Evolutionary conservation across 2,329 filamentous ascomycete genomes (phyloP), one percentile per base, ranked within the genome.

Genomic region (Lasiodiplodia theobromae): DNA sequence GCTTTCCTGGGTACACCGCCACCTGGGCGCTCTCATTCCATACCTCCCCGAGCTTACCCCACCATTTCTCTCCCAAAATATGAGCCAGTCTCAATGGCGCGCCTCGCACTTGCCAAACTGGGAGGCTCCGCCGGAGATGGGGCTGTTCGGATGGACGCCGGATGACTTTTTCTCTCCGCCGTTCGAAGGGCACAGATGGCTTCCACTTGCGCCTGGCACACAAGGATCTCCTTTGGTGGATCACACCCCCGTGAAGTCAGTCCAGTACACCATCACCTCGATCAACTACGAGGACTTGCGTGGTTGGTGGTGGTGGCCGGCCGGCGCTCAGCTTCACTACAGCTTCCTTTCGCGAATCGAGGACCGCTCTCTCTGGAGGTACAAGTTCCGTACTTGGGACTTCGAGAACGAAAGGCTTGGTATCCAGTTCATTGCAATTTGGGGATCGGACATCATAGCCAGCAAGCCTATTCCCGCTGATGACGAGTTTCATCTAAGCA

Each of bases 1-100:
- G 11, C 82, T 87, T 28, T 81, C 82, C 58, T 83, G 84, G 77
- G 78, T 88, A 18, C 87, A 88, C 71, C 84, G 82, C 72, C 86
- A 86, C 67, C 78, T 85, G 10, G 85, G 84, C 4, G 82, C 83
- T 14, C 80, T 86, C 25, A 78, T 84, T 58, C 84, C 86, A 3
- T 88, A 87, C 73, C 79, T 86, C n/a, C 85, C 86, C 3, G 86
- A 87, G 62, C 49, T 77, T n/a, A 65, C 67, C 44, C 72, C 73
- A 49, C 60, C 72, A 2, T 68, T 70, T 10, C 69, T 68, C n/a
- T 68, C 70, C 44, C 31, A 62, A 14, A 67, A 67, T 2, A 73
- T 77, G 31, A 72, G 78, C 38, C 71, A 31, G 28, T 38, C 34
- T 12, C 57, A 71, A 38, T 85, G 83, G 83, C 79, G 80, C n/a